These are phyloP conservation scores for Candida maris DNA, from an alignment of 805 yeast genomes.

Conservation along the genomic window DNA sequence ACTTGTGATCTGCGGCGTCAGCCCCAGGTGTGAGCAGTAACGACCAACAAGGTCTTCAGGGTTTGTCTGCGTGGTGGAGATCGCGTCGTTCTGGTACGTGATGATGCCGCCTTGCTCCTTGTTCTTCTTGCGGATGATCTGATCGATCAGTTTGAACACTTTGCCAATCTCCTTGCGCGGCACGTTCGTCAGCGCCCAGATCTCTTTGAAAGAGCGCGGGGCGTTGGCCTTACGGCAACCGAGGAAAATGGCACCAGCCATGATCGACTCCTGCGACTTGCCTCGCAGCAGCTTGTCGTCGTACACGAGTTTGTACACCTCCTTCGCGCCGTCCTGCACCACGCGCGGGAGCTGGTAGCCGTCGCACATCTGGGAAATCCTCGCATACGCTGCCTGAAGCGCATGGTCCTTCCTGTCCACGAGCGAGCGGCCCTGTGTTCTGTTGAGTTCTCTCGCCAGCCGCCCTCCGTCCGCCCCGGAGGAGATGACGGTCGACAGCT, in stretches of 20 bases:
- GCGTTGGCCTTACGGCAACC: constrained; percentile 94
- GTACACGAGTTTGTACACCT: constrained; percentile 86
- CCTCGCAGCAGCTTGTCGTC: constrained; percentile 86
- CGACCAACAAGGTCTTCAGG: constrained; percentile 95
- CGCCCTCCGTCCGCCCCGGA: constrained; percentile 81
- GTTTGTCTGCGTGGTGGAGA: constrained; percentile 75
- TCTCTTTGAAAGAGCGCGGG: constrained; percentile 92
- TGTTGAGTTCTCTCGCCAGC: constrained; percentile 81
- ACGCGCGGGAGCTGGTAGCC: constrained; percentile 92
- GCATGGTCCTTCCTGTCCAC: constrained; percentile 88
- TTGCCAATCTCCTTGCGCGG: constrained; percentile 93
- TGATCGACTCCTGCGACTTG: constrained; percentile 85
- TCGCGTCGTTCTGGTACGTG: constrained; percentile 45
- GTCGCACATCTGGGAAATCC: constrained; percentile 93
- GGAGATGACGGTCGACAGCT: constrained; percentile 88
- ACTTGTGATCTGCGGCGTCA: constrained; percentile 77
- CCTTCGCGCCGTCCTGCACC: constrained; percentile 97
- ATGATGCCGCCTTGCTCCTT: constrained; percentile 38
- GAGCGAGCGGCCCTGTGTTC: constrained; percentile 83
- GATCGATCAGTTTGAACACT: constrained; percentile 78
- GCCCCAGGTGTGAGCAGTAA: constrained; percentile 92
- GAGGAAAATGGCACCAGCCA: constrained; percentile 93
- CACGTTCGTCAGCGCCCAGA: constrained; percentile 90
- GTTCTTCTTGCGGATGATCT: constrained; percentile 53
- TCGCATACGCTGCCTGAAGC: constrained; percentile 82